Base-by-base conservation (phyloP, 768 basidiomycete species). In the Omphalotus guepiniiformis region DNA sequence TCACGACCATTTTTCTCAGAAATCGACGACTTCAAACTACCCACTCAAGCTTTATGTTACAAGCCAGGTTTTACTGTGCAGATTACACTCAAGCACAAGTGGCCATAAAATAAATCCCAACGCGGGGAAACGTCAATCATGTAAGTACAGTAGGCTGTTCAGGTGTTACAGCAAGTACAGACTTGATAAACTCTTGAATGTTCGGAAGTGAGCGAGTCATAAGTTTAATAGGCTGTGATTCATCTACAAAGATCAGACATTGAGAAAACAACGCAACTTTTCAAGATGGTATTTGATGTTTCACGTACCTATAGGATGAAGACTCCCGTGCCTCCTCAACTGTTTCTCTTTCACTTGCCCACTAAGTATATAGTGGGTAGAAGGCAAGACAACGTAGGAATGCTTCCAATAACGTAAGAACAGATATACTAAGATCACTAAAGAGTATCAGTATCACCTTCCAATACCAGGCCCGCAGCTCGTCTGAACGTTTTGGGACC, bases 181-280 rank as follows among this genome's bases (percentile, higher is more conserved):
- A 65, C 18, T 65, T 71, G 42, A 89, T 70, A 52, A 82, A 82
- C 6, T 74, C 58, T 42, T 80, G 66, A 53, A 91, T 85, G 23
- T 73, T 66, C 2, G 85, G 84, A 42, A 91, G 65, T 6, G 81
- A 83, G 49, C 71, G 70, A 27, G 77, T 76, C 39, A 92, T 77
- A n/a, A 89, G 77, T 58, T 82, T 82, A 53, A 88, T 76, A n/a
- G 88, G 79, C 57, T 86, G 82, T 29, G 75, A 66, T 63, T 88
- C 83, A 22, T 82, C 88, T 89, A 51, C 8, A 21, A 30, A 21
- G 22, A 32, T 18, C 26, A 38, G 21, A 40, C 18, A 39, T 6
- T 45, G 18, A 13, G 15, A 34, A 23, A 6, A 29, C 11, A 38
- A 30, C 41, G 19, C 4, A 42, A 11, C 5, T 53, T 18, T 25